phyloP scores from a whole-genome alignment of 164 flowering plant genomes.

The Nymphaea thermarum region DNA sequence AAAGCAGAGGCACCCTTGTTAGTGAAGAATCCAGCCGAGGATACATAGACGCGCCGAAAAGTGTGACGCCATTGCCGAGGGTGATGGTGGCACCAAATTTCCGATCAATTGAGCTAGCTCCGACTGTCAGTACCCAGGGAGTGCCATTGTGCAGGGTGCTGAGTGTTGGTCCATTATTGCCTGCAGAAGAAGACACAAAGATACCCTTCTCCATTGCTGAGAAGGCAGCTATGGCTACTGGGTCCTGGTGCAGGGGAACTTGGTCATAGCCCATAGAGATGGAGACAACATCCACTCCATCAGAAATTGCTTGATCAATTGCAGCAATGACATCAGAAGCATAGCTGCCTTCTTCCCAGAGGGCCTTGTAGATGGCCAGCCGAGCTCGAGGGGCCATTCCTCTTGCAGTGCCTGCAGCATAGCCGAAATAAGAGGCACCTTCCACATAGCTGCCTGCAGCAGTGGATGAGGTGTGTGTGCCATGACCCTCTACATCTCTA shows the following conservation, averaged over 20 bases:
- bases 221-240: slow-evolving; percentile 12
- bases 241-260: slow-evolving; percentile 4
- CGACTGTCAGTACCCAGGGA: slow-evolving; percentile 17
- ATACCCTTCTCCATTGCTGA: slow-evolving; percentile 14
- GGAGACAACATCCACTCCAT: slow-evolving; percentile 13
- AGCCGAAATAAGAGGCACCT: slow-evolving; percentile 7
- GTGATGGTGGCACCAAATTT: slow-evolving; percentile 3
- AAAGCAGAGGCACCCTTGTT: neutral
- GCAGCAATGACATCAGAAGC: slow-evolving; percentile 13
- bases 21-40: neutral
- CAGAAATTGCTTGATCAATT: slow-evolving; percentile 12
- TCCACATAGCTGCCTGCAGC: slow-evolving; percentile 8
- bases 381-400: slow-evolving; percentile 13
- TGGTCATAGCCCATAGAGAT: slow-evolving; percentile 3
- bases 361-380: slow-evolving; percentile 11
- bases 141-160: slow-evolving; percentile 5
- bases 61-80: slow-evolving; percentile 3
- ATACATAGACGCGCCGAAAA: slow-evolving; percentile 1
- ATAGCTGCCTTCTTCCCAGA: slow-evolving; percentile 4
- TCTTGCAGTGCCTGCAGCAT: slow-evolving; percentile 28
- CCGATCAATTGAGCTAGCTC: slow-evolving; percentile 13
- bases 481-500: slow-evolving; percentile 10
- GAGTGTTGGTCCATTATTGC: slow-evolving; percentile 9
- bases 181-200: slow-evolving; percentile 12
- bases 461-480: slow-evolving; percentile 12